Evolutionary conservation across 805 yeast genomes (phyloP).

Genomic region (Nakazawaea wickerhamii): DNA sequence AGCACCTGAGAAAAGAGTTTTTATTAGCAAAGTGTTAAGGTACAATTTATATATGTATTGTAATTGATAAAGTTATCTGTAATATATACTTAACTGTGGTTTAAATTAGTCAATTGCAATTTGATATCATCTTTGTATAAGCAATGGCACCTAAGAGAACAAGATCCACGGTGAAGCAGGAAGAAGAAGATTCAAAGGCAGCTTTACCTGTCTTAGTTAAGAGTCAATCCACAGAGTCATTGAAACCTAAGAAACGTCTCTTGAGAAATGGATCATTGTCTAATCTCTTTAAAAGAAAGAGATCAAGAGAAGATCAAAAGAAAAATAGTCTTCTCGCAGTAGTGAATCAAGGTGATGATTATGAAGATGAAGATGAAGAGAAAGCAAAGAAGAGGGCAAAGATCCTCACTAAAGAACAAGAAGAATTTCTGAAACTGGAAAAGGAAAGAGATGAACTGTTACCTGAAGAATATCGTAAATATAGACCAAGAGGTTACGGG

Average conservation of each 20-base stretch:
- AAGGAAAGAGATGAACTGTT: slow-evolving; percentile 52
- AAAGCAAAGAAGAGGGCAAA: slow-evolving; percentile 5
- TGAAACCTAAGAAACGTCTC: slow-evolving; percentile 3
- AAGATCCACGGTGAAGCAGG: slow-evolving; percentile 7
- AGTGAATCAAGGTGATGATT: slow-evolving; percentile 1
- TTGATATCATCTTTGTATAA: too few relatives aligned
- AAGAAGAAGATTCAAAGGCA: not conserved
- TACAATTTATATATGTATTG: too few relatives aligned
- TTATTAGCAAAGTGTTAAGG: too few relatives aligned
- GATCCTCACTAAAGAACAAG: slow-evolving; percentile 8
- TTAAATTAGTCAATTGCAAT: too few relatives aligned
- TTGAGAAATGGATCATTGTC: slow-evolving; percentile 15
- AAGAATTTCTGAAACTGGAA: slow-evolving; percentile 16
- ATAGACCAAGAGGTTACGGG: slow-evolving; percentile 71
- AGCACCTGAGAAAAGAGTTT: too few relatives aligned
- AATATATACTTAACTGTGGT: too few relatives aligned
- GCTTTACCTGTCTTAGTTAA: not conserved
- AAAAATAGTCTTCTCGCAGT: not conserved
- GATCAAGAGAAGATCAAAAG: slow-evolving; percentile 10
- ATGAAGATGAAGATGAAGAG: slow-evolving; percentile 1
- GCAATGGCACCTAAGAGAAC: slow-evolving; percentile 12
- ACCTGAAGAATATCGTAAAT: slow-evolving; percentile 68
- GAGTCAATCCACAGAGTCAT: slow-evolving; percentile 8
- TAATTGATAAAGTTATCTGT: too few relatives aligned
- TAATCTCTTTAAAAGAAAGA: slow-evolving; percentile 15